phyloP scores from a whole-genome alignment of 1,139 yeast genomes.

The Taphrina sp. region DNA sequence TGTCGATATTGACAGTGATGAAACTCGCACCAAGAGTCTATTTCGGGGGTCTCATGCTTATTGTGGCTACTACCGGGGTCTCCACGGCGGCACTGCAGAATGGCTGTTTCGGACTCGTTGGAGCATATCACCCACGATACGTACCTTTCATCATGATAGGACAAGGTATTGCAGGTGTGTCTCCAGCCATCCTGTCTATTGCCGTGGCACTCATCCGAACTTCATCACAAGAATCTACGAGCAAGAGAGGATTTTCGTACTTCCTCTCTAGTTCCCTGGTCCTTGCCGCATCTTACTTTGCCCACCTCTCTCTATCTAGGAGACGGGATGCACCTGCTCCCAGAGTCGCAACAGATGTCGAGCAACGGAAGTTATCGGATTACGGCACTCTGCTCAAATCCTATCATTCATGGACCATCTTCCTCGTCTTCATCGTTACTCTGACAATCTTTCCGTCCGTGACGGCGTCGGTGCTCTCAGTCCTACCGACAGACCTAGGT shows the following conservation, averaged over 20 bases:
- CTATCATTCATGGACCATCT: slow-evolving; percentile 65
- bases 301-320: slow-evolving; percentile 33
- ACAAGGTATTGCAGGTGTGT: slow-evolving; percentile 30
- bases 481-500: slow-evolving; percentile 43
- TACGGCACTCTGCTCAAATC: slow-evolving; percentile 49
- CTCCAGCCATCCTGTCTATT: slow-evolving; percentile 26
- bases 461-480: slow-evolving; percentile 68
- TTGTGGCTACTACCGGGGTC: slow-evolving; percentile 48
- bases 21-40: slow-evolving; percentile 51
- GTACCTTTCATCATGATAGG: slow-evolving; percentile 25
- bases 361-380: slow-evolving; percentile 11
- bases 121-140: slow-evolving; percentile 10
- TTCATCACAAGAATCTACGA: slow-evolving; percentile 3
- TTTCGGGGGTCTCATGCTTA: slow-evolving; percentile 50
- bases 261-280: slow-evolving; percentile 19
- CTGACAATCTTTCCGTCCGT: slow-evolving; percentile 77
- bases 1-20: slow-evolving; percentile 47
- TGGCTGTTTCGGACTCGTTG: slow-evolving; percentile 48
- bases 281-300: slow-evolving; percentile 19
- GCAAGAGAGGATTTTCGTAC: slow-evolving; percentile 16
- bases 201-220: slow-evolving; percentile 10
- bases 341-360: neutral
- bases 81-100: slow-evolving; percentile 74
- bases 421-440: slow-evolving; percentile 72
- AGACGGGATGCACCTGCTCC: slow-evolving; percentile 18